Evolutionary conservation across 2,329 filamentous ascomycete genomes (phyloP).

Genomic region (Cercospora zeae-maydis): DNA sequence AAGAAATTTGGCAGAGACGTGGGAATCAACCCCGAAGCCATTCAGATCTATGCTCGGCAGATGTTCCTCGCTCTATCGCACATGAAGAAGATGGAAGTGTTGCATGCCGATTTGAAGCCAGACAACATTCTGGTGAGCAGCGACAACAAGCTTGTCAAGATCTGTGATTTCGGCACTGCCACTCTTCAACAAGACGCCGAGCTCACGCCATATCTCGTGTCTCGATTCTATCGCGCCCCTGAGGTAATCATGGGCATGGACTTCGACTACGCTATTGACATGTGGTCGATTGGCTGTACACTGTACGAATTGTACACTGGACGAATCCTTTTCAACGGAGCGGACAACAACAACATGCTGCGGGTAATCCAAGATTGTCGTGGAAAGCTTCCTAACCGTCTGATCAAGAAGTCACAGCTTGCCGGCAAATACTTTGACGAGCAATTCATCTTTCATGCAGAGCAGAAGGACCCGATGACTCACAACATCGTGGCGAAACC

Average conservation of each 20-base stretch:
- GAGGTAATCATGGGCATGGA: conserved; percentile 97
- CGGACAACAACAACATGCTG: conserved; percentile 98
- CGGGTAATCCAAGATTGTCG: conserved; percentile 93
- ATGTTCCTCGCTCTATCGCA: conserved; percentile 87
- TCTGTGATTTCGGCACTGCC: conserved; percentile 95
- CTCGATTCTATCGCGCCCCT: conserved; percentile 93
- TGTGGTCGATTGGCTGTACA: conserved; percentile 98
- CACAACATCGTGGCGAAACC: conserved; percentile 71
- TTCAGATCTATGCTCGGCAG: conserved; percentile 85
- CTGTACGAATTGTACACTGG: conserved; percentile 96
- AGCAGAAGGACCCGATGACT: conserved; percentile 82
- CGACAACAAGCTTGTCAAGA: conserved; percentile 77
- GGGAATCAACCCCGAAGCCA: conserved; percentile 83
- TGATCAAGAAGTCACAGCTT: conserved; percentile 78
- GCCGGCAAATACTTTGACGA: conserved; percentile 73
- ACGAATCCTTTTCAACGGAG: conserved; percentile 92
- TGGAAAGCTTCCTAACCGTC: conserved; percentile 84
- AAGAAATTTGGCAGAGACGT: conserved; percentile 95
- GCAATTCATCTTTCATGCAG: conserved; percentile 66
- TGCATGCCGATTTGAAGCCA: conserved; percentile 94
- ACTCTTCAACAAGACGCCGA: conserved; percentile 87
- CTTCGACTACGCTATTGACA: conserved; percentile 90
- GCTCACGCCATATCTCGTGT: conserved; percentile 91
- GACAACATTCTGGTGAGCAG: conserved; percentile 95
- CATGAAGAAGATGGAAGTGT: conserved; percentile 85